Evolutionary conservation across 768 basidiomycete genomes (phyloP).

Genomic region (Aureoboletus auriporus): DNA sequence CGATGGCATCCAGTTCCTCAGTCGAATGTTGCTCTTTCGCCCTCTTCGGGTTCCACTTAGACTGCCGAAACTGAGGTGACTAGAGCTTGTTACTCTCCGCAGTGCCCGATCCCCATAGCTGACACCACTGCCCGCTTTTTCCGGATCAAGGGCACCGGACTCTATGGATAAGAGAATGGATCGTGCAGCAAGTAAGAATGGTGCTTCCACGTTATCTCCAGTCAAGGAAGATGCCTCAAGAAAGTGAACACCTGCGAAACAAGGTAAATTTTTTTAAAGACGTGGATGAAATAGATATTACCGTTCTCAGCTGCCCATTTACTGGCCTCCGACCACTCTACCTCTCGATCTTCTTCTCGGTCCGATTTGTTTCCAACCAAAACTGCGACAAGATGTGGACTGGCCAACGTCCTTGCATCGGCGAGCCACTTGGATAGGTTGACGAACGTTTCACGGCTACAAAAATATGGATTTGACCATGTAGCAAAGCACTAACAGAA

Average conservation of each 20-base stretch:
- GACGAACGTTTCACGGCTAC: slow-evolving; percentile 81
- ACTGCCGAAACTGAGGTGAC: slow-evolving; percentile 82
- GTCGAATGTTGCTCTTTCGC: slow-evolving; percentile 53
- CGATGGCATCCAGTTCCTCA: slow-evolving; percentile 58
- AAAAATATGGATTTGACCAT: slow-evolving; percentile 3
- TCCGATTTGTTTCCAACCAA: slow-evolving; percentile 96
- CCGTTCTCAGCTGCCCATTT: slow-evolving; percentile 96
- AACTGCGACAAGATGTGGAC: slow-evolving; percentile 85
- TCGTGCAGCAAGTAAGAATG: slow-evolving; percentile 83
- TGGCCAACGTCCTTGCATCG: slow-evolving; percentile 90
- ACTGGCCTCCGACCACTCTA: slow-evolving; percentile 93
- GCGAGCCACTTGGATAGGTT: slow-evolving; percentile 87
- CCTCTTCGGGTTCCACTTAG: slow-evolving; percentile 64
- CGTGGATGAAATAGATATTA: slow-evolving; percentile 30
- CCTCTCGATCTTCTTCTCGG: slow-evolving; percentile 89
- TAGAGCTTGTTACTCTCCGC: slow-evolving; percentile 87
- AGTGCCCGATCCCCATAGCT: slow-evolving; percentile 94
- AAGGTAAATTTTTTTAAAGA: slow-evolving; percentile 1
- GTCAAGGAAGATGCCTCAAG: slow-evolving; percentile 89
- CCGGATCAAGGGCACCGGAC: slow-evolving; percentile 86
- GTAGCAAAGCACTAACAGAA: neutral
- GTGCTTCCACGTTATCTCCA: slow-evolving; percentile 92
- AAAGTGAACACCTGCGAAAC: slow-evolving; percentile 77
- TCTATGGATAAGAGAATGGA: slow-evolving; percentile 89
- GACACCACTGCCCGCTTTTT: slow-evolving; percentile 91